phyloP scores from a whole-genome alignment of 2,329 filamentous ascomycete genomes.

The Alternaria sp. region DNA sequence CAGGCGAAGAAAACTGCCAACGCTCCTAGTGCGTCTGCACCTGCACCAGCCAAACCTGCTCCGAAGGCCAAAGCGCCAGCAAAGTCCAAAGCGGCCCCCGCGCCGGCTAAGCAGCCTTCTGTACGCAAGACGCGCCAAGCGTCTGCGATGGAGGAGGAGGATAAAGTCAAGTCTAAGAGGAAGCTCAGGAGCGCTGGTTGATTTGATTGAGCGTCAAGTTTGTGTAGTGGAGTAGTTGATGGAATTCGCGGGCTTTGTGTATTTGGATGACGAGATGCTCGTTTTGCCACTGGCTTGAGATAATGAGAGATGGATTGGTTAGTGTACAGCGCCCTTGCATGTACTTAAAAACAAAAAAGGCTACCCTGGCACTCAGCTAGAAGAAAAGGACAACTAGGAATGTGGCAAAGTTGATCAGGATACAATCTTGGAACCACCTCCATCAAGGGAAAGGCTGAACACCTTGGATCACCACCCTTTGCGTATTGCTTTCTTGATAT shows the following conservation, averaged over 20 bases:
- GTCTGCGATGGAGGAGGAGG: not conserved
- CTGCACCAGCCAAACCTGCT: accelerated
- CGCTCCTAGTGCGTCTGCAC: accelerated
- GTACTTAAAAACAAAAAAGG: not conserved
- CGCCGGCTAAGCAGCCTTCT: not conserved
- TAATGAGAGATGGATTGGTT: not conserved
- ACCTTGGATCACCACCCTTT: not conserved
- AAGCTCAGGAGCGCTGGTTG: not conserved
- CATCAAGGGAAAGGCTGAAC: not conserved
- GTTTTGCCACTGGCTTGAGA: not conserved
- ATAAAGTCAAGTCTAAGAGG: not conserved
- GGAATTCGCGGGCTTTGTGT: accelerated
- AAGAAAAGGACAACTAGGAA: too few species aligned
- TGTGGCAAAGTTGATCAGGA: not conserved
- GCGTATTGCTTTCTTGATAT: not conserved
- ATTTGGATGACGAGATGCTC: not conserved
- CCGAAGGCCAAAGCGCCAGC: not conserved
- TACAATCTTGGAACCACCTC: not conserved
- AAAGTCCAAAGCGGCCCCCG: not conserved
- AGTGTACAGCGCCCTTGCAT: not conserved
- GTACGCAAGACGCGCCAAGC: not conserved
- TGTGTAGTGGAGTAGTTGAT: not conserved
- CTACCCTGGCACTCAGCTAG: not conserved
- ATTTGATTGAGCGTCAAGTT: not conserved
- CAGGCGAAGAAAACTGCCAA: not conserved